phyloP scores from a whole-genome alignment of 108 stramenopile genomes.

The Mayamaea pseudoterrestris region DNA sequence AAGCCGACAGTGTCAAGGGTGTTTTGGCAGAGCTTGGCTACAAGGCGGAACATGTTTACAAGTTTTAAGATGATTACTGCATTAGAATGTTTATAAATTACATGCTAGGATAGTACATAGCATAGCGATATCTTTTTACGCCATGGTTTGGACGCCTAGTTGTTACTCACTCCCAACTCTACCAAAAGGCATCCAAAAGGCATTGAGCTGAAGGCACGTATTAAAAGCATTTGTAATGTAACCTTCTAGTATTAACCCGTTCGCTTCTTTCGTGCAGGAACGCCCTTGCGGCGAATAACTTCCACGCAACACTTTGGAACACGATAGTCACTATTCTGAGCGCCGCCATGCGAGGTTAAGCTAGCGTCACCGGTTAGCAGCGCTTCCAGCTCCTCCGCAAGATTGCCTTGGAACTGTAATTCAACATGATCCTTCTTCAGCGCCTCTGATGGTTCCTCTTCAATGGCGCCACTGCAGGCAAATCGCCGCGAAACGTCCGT shows the following conservation, averaged over 20 bases:
- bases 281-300: slow-evolving; percentile 50
- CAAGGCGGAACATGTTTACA: slow-evolving; percentile 78
- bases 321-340: slow-evolving; percentile 37
- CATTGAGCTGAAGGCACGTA: too few relatives aligned
- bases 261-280: slow-evolving; percentile 30
- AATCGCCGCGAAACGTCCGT: slow-evolving; percentile 55
- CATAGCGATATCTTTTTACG: too few relatives aligned
- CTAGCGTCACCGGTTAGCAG: slow-evolving; percentile 61
- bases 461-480: slow-evolving; percentile 50
- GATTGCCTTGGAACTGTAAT: slow-evolving; percentile 59
- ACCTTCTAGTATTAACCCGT: too few relatives aligned
- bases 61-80: slow-evolving; percentile 63
- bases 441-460: slow-evolving; percentile 3
- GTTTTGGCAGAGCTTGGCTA: slow-evolving; percentile 80
- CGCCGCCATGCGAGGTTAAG: slow-evolving; percentile 55
- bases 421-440: slow-evolving; percentile 48
- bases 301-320: slow-evolving; percentile 48
- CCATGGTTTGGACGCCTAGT: too few relatives aligned
- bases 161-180: too few relatives aligned
- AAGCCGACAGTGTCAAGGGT: slow-evolving; percentile 62
- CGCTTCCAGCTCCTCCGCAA: slow-evolving; percentile 58
- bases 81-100: too few relatives aligned
- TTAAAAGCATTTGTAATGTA: too few relatives aligned
- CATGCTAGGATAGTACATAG: too few relatives aligned
- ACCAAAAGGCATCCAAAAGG: too few relatives aligned